These are phyloP conservation scores for Lenzites betulinus DNA, from an alignment of 768 basidiomycete species.

Conservation along the genomic window DNA sequence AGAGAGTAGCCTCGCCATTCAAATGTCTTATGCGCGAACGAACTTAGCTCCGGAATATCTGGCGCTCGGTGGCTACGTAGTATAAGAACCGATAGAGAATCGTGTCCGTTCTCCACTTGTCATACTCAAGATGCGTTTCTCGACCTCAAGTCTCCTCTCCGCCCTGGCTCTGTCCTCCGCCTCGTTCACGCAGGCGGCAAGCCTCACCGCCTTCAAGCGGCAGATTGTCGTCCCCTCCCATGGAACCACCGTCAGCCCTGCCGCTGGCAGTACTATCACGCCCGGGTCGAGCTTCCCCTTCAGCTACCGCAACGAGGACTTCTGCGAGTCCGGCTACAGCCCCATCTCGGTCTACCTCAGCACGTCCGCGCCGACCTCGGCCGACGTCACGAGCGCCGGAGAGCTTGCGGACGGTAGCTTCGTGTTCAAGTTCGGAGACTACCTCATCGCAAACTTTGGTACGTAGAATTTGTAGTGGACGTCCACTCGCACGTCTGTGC, in stretches of 20 bases:
- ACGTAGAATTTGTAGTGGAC: too few species aligned
- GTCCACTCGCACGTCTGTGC: neutral
- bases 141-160: conserved; percentile 5
- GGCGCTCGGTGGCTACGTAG: neutral
- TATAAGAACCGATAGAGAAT: neutral
- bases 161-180: conserved; percentile 7
- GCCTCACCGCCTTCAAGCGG: conserved; percentile 7
- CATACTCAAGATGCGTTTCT: conserved; percentile 16
- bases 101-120: neutral
- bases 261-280: conserved; percentile 8
- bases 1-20: neutral
- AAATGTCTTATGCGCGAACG: neutral
- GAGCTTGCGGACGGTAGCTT: conserved; percentile 20
- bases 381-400: conserved; percentile 15
- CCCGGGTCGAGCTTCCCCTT: conserved; percentile 21
- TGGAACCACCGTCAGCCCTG: conserved; percentile 18
- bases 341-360: conserved; percentile 22
- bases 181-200: conserved; percentile 9
- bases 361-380: conserved; percentile 6
- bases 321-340: conserved; percentile 25
- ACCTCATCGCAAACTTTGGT: conserved; percentile 26
- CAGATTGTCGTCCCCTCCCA: conserved; percentile 16
- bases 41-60: neutral
- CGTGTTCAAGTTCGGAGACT: conserved; percentile 23
- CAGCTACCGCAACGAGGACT: conserved; percentile 18